Conservation (phyloP, 805 yeast genomes). For the Saccharomycopsis fibuligera region DNA sequence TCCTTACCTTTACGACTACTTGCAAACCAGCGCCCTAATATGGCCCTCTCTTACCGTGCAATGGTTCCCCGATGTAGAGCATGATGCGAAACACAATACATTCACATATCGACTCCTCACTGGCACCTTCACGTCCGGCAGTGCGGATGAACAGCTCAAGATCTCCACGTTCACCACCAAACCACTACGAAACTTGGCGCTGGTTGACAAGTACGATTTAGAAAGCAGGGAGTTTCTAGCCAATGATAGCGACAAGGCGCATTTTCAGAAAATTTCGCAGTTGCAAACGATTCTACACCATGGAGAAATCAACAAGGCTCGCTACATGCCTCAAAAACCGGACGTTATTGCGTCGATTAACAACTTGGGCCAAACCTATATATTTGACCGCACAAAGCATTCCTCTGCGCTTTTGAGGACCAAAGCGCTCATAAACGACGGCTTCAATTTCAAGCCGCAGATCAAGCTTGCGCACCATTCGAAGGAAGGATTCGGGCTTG, state of each 20-base stretch:
- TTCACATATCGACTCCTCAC: constrained; percentile 20
- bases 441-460: constrained; percentile 40
- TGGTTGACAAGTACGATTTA: constrained; percentile 21
- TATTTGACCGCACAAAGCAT: constrained; percentile 84
- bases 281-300: constrained; percentile 56
- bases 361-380: constrained; percentile 54
- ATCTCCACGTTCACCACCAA: constrained; percentile 4
- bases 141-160: constrained; percentile 22
- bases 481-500: constrained; percentile 61
- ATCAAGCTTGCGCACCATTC: constrained; percentile 38
- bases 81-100: constrained; percentile 10
- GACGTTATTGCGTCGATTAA: constrained; percentile 71
- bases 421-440: constrained; percentile 27
- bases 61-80: constrained; percentile 49
- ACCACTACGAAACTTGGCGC: constrained; percentile 14
- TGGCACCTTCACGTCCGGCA: constrained; percentile 22
- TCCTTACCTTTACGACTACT: constrained; percentile 67
- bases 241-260: constrained; percentile 18
- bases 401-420: not conserved
- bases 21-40: constrained; percentile 60
- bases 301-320: constrained; percentile 69
- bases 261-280: constrained; percentile 19
- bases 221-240: constrained; percentile 14
- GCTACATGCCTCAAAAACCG: constrained; percentile 81
- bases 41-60: constrained; percentile 70